phyloP scores from a whole-genome alignment of 23 red algal genomes.

The Cyanidioschyzon merolae region DNA sequence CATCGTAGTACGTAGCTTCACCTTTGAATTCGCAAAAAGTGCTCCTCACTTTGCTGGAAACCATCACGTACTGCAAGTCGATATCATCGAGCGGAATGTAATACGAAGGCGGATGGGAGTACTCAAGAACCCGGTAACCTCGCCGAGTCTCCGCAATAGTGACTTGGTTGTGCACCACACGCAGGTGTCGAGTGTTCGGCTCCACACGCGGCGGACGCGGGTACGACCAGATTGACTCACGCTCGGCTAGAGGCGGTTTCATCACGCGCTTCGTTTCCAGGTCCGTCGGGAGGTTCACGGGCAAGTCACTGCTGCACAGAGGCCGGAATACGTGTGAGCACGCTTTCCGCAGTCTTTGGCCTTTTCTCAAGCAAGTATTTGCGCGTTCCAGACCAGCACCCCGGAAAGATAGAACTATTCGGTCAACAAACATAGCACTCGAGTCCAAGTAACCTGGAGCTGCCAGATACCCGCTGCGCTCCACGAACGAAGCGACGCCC shows the following conservation, averaged over 20 bases:
- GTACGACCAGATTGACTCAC: conserved; percentile 32
- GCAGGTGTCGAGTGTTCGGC: conserved; percentile 9
- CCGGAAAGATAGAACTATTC: too few relatives aligned
- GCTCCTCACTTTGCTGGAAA: not conserved
- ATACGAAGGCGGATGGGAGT: conserved; percentile 30
- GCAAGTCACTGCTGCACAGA: not conserved
- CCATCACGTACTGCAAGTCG: conserved; percentile 18
- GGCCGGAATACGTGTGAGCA: too few relatives aligned
- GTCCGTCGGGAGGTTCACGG: not conserved
- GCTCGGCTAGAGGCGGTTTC: not conserved
- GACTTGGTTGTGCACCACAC: conserved; percentile 22
- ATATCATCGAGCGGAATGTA: conserved; percentile 32
- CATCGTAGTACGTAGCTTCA: conserved; percentile 14
- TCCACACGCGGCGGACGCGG: conserved; percentile 36
- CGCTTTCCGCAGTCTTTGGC: too few relatives aligned
- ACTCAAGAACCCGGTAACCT: conserved; percentile 34
- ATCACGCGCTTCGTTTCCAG: not conserved
- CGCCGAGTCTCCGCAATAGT: conserved; percentile 18
- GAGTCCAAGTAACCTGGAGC: too few relatives aligned
- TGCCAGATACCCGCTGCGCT: too few relatives aligned
- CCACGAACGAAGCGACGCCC: too few relatives aligned
- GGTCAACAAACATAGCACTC: too few relatives aligned
- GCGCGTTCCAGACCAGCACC: too few relatives aligned
- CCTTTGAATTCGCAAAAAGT: conserved; percentile 49
- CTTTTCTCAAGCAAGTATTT: too few relatives aligned